Evolutionary conservation across 1,284 basidiomycete species (phyloP), one percentile per base, ranked within the genome.

Genomic region (Pseudozyma thailandica): DNA sequence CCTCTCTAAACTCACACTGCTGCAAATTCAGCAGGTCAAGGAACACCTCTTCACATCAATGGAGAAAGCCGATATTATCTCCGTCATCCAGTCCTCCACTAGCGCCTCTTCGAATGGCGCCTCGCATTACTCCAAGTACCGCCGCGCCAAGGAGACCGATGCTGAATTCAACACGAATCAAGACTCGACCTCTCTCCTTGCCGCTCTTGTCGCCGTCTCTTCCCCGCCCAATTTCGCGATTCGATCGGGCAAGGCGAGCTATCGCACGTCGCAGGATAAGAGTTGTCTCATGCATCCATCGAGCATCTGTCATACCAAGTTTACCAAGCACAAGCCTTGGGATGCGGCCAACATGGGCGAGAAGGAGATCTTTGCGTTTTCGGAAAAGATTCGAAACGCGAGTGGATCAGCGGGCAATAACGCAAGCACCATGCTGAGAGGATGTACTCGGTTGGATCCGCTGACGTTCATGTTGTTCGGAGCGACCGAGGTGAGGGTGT

Each of bases 211-310:
- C 73, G 89, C 93, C 3, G 88, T 93, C 51, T 92, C 92, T 0
- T 89, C 88, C 0, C 92, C 94, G 72, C 94, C 94, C n/a, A 95
- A 96, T 83, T 96, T 94, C 84, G 94, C 92, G 2, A 88, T 97
- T 52, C 86, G 91, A 33, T 89, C 88, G n/a, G 88, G 88, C 6
- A 90, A 91, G 48, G 90, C 87, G 81, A 86, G 86, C 1, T 90
- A 90, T 74, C 87, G 92, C 21, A 97, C 94, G 3, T 86, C 88
- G 16, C 88, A 90, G 75, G 94, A 98, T 80, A 94, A 92, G 88
- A 93, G 94, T 70, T 65, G 87, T 9, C 87, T 91, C 71, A 91
- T 96, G 61, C 93, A 95, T 79, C 89, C 91, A 1, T 90, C 90
- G 6, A 93, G 92, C 72, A 92, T 97, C 55, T 96, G 95, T 80